Evolutionary conservation across 2,329 filamentous ascomycete species (phyloP).

Genomic region (Fusarium sp.): DNA sequence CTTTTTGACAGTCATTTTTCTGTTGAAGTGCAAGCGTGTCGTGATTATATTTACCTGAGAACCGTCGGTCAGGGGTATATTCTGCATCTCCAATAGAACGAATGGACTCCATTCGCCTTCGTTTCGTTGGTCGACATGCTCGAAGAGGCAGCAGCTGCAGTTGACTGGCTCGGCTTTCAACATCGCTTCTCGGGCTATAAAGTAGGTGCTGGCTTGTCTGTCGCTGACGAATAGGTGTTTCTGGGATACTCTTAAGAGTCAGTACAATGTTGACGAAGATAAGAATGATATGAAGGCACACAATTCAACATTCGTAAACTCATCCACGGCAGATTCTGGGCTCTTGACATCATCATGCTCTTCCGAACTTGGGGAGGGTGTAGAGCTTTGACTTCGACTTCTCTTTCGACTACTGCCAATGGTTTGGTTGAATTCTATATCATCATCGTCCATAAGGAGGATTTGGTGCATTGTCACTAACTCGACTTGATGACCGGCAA

Average conservation of each 20-base stretch:
- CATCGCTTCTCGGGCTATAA: background rate
- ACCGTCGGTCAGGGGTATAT: background rate
- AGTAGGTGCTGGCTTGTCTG: background rate
- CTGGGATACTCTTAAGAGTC: constrained; percentile 27
- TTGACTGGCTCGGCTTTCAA: background rate
- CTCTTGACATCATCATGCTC: background rate
- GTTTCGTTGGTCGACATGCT: background rate
- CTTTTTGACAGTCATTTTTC: background rate
- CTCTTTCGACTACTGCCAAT: background rate
- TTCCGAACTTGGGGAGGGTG: background rate
- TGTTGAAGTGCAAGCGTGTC: background rate
- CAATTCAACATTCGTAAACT: constrained; percentile 27
- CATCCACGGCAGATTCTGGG: constrained; percentile 18
- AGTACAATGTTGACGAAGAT: background rate
- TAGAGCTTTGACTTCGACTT: background rate
- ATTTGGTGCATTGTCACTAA: background rate
- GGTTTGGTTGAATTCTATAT: background rate
- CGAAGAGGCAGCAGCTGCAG: background rate
- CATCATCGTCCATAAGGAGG: background rate
- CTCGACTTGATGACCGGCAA: background rate
- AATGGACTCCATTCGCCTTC: constrained; percentile 34
- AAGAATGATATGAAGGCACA: background rate
- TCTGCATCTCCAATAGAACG: constrained; percentile 6
- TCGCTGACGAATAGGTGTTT: constrained; percentile 20
- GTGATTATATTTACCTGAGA: background rate